These are phyloP conservation scores for Dicorynia guianensis DNA, from an alignment of 306 rosid species.

Conservation along the genomic window DNA sequence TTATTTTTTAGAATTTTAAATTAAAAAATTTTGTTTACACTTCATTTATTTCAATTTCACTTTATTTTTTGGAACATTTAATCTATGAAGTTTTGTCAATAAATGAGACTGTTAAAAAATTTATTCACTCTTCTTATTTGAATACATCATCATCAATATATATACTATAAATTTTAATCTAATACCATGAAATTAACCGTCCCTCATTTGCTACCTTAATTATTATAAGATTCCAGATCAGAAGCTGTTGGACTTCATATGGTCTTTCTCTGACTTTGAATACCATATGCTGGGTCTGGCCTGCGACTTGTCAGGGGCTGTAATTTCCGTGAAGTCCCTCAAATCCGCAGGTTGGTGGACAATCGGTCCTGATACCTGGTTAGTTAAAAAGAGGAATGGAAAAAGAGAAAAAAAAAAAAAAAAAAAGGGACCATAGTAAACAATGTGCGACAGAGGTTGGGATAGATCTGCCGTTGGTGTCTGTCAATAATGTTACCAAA, in stretches of 20 bases:
- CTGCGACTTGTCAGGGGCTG: not conserved
- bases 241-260: not conserved
- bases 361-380: slow-evolving; percentile 8
- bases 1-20: no score
- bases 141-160: no score
- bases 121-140: no score
- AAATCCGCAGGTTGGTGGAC: slow-evolving; percentile 30
- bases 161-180: no score
- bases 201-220: not conserved
- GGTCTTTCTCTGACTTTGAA: not conserved
- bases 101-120: no score
- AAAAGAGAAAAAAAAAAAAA: not conserved
- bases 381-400: slow-evolving; percentile 27
- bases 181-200: no score
- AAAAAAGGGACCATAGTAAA: slow-evolving; percentile 5
- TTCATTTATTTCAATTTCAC: no score
- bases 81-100: no score
- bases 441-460: slow-evolving; percentile 20
- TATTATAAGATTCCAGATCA: slow-evolving; percentile 10
- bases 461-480: slow-evolving; percentile 43
- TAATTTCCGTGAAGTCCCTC: not conserved
- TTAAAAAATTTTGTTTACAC: no score
- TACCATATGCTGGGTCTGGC: not conserved
- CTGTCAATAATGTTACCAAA: slow-evolving; percentile 41
- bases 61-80: no score